A percentile compares a stretch with the other conserved stretches of the same genome.
phyloP scores from a whole-genome alignment of 495 filamentous ascomycete species.

The Hypoxylon intermedium region DNA sequence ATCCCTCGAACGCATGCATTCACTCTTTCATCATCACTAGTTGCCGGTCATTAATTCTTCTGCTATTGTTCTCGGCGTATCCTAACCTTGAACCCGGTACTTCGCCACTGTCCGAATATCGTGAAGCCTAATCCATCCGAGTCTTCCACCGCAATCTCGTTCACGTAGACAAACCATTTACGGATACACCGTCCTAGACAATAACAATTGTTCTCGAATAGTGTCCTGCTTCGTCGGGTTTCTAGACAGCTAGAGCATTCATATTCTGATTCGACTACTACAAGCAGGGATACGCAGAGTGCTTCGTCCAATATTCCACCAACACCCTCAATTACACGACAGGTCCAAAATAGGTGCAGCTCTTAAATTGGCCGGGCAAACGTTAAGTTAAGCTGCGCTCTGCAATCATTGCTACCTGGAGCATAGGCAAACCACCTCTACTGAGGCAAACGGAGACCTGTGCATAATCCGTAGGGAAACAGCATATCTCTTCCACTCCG shows the following conservation, averaged over 20 bases:
- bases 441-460: background rate
- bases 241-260: background rate
- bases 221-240: background rate
- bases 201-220: background rate
- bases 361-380: background rate
- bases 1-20: constrained; percentile 6
- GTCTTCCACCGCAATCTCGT: background rate
- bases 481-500: background rate
- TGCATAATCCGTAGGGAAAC: background rate
- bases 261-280: background rate
- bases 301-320: background rate
- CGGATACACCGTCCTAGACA: background rate
- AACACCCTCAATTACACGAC: background rate
- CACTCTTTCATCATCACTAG: constrained; percentile 1
- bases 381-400: too few species aligned
- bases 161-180: background rate
- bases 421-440: constrained; percentile 1
- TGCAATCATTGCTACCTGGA: background rate
- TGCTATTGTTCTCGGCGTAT: background rate
- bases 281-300: background rate
- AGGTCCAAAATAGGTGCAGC: too few species aligned
- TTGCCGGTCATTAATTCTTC: constrained; percentile 20
- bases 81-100: background rate
- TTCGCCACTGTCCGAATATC: background rate
- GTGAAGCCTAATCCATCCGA: background rate